Conservation (phyloP, 139 green algal species). For the Deuterostichococcus epilithicus region DNA sequence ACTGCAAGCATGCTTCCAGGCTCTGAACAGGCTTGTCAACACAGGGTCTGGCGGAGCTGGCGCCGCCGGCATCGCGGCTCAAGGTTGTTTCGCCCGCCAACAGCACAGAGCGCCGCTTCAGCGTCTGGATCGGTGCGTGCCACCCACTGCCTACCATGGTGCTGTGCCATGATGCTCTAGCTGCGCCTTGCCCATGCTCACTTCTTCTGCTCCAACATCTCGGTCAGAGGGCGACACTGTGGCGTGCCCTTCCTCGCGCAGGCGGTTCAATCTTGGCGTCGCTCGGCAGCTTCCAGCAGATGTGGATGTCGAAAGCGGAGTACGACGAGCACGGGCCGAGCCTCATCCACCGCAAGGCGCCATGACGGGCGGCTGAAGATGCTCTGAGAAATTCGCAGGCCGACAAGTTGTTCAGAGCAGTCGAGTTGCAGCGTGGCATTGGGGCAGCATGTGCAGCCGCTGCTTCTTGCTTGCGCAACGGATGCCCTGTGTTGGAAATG, state of each 20-base stretch:
- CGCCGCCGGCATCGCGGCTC: slow-evolving; percentile 58
- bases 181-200: not conserved
- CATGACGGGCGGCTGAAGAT: slow-evolving; percentile 29
- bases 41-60: slow-evolving; percentile 25
- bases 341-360: slow-evolving; percentile 85
- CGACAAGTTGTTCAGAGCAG: not conserved
- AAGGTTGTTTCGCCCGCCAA: slow-evolving; percentile 78
- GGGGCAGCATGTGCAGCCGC: too few species aligned
- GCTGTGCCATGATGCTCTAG: not conserved
- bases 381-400: too few species aligned
- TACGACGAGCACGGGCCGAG: slow-evolving; percentile 88
- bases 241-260: slow-evolving; percentile 14
- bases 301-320: slow-evolving; percentile 93
- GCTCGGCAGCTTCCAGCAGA: slow-evolving; percentile 94
- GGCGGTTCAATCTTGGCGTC: slow-evolving; percentile 91
- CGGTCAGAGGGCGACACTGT: not conserved
- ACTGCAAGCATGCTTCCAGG: too few species aligned
- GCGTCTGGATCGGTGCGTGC: slow-evolving; percentile 75
- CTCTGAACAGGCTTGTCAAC: too few species aligned
- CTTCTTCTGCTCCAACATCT: not conserved
- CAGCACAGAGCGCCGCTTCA: slow-evolving; percentile 74
- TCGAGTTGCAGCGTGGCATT: too few species aligned
- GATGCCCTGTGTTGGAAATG: too few species aligned
- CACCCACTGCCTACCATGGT: not conserved
- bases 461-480: too few species aligned